These are phyloP conservation scores for Cupressus sempervirens DNA, from an alignment of 75 land plant species.

Conservation along the genomic window DNA sequence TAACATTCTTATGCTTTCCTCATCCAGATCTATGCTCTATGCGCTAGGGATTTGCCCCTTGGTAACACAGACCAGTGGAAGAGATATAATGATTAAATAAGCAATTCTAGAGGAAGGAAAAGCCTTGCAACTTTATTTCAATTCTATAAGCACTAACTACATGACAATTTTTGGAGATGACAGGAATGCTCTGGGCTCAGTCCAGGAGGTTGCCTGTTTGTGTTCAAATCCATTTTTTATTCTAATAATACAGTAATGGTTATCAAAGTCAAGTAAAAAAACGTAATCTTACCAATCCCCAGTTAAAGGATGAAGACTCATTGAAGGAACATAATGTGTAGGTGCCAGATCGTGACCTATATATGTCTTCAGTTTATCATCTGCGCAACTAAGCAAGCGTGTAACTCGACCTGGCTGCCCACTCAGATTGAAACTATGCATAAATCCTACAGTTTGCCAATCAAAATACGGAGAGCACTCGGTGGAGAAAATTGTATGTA, in stretches of 20 bases:
- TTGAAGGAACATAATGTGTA: conserved; percentile 95
- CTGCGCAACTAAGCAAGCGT: conserved; percentile 86
- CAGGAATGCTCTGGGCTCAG: not conserved
- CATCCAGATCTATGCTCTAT: not conserved
- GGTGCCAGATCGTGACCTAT: conserved; percentile 87
- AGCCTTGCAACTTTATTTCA: not conserved
- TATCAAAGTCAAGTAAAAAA: not conserved
- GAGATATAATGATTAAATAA: not conserved
- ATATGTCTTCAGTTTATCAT: conserved; percentile 67
- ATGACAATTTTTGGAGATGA: not conserved
- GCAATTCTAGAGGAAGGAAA: not conserved
- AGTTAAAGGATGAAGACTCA: conserved; percentile 88
- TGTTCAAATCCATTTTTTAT: not conserved
- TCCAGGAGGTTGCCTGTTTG: not conserved
- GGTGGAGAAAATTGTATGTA: conserved; percentile 91
- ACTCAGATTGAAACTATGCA: conserved; percentile 80
- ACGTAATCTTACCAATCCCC: conserved; percentile 74
- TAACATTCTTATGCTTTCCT: not conserved
- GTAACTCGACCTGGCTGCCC: conserved; percentile 94
- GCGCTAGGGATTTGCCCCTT: not conserved
- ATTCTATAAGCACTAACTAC: not conserved
- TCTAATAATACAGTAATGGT: not conserved
- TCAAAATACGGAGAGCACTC: conserved; percentile 91
- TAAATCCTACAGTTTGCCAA: conserved; percentile 95
- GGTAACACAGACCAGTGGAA: not conserved